Evolutionary conservation across 164 flowering plant species (phyloP).

Genomic region (Vitis rupestris): DNA sequence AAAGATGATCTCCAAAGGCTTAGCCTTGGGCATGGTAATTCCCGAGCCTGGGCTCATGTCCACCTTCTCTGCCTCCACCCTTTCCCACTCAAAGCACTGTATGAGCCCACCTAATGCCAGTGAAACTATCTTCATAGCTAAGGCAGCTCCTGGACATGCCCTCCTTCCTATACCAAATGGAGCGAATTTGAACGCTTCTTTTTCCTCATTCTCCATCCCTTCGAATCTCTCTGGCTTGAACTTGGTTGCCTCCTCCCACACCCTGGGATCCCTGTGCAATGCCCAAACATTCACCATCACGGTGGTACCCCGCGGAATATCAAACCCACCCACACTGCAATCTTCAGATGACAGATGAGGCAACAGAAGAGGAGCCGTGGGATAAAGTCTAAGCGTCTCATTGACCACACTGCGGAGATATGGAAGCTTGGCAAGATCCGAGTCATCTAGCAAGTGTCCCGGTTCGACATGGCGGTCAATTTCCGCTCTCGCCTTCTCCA

Average conservation of each 20-base stretch:
- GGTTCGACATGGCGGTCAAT: conserved; percentile 31
- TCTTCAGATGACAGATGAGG: conserved; percentile 43
- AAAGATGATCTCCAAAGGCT: conserved; percentile 21
- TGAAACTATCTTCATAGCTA: conserved; percentile 12
- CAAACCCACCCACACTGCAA: conserved; percentile 35
- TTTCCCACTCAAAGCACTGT: conserved; percentile 33
- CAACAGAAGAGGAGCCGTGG: conserved; percentile 39
- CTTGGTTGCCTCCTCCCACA: conserved; percentile 46
- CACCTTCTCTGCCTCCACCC: conserved; percentile 12
- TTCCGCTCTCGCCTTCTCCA: conserved; percentile 23
- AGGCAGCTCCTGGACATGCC: conserved; percentile 26
- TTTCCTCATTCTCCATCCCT: conserved; percentile 6
- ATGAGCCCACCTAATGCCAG: conserved; percentile 20
- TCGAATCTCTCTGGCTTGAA: conserved; percentile 62
- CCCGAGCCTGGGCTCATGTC: conserved; percentile 21
- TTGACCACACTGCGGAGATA: conserved; percentile 37
- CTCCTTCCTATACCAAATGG: conserved; percentile 33
- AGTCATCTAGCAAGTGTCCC: conserved; percentile 37
- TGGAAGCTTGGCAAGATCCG: conserved; percentile 35
- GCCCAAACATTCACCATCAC: conserved; percentile 48
- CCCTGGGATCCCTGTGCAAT: conserved; percentile 44
- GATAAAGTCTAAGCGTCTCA: conserved; percentile 47
- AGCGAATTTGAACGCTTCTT: conserved; percentile 22
- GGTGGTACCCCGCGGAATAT: conserved; percentile 41
- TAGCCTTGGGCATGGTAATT: conserved; percentile 18